Conservation (phyloP, 2,329 filamentous ascomycete genomes). For the Talaromyces atroroseus region DNA sequence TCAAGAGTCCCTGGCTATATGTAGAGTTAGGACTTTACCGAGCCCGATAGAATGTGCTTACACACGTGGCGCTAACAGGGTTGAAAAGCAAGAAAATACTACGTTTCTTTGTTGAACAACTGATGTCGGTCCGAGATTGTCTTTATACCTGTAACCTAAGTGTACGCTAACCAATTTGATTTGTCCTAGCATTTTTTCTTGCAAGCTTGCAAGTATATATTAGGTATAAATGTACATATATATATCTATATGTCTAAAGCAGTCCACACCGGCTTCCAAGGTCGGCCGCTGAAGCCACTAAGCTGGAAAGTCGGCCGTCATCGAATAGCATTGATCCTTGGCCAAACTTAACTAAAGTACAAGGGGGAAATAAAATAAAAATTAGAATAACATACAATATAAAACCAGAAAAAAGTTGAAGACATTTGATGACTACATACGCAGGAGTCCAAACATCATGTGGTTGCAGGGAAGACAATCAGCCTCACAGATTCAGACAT, state of each 20-base stretch:
- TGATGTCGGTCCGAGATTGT: not conserved
- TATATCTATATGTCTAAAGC: not conserved
- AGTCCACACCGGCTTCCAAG: not conserved
- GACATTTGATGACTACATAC: not conserved
- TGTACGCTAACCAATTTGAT: not conserved
- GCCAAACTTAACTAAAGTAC: constrained; percentile 1
- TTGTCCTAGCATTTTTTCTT: not conserved
- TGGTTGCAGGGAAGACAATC: not conserved
- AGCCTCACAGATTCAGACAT: not conserved
- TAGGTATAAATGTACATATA: too few relatives aligned
- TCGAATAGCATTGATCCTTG: not conserved
- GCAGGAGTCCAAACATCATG: not conserved
- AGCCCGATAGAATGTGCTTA: not conserved
- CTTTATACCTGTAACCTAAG: not conserved
- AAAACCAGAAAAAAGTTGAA: not conserved
- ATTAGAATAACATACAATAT: too few relatives aligned
- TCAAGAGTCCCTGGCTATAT: not conserved
- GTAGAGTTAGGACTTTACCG: not conserved
- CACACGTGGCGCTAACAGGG: constrained; percentile 10
- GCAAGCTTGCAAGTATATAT: not conserved
- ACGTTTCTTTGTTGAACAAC: not conserved
- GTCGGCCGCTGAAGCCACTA: not conserved
- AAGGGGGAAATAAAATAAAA: not conserved
- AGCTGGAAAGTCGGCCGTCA: not conserved
- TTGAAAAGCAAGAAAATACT: not conserved